These are phyloP conservation scores for Lecanicillium sp. DNA, from an alignment of 2,329 filamentous ascomycete genomes.

Conservation along the genomic window DNA sequence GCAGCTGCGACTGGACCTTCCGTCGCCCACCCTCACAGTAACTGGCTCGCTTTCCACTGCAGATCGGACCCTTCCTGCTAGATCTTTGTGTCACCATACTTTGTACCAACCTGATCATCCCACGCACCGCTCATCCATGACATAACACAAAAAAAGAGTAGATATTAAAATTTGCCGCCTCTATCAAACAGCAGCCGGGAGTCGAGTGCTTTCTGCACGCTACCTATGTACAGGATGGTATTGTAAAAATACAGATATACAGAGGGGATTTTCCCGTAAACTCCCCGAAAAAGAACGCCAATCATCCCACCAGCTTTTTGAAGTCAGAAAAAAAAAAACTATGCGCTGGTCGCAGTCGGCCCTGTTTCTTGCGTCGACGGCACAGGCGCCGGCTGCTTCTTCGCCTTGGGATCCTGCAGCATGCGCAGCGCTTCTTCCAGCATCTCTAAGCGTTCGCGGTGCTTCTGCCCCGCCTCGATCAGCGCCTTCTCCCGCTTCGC, in stretches of 20 bases:
- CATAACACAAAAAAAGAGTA: not conserved
- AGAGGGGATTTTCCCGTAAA: too few species aligned
- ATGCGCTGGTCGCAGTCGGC: constrained; percentile 22
- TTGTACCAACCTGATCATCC: too few species aligned
- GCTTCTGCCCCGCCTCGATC: constrained; percentile 38
- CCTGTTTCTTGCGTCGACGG: constrained; percentile 27
- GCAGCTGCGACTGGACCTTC: too few species aligned
- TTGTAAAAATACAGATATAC: not conserved
- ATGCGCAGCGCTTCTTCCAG: constrained; percentile 49
- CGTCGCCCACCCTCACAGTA: too few species aligned
- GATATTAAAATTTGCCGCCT: not conserved
- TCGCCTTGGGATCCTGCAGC: constrained; percentile 51
- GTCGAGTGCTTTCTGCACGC: constrained; percentile 1
- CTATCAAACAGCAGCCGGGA: constrained; percentile 12
- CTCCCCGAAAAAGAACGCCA: too few species aligned
- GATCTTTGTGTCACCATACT: not conserved
- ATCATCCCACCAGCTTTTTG: too few species aligned
- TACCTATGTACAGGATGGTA: not conserved
- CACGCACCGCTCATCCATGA: not conserved
- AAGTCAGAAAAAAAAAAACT: too few species aligned
- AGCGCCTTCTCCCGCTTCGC: constrained; percentile 45
- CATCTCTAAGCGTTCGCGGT: constrained; percentile 41
- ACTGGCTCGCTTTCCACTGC: not conserved
- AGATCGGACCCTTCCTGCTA: not conserved
- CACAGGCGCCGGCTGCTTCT: constrained; percentile 47